Conservation (phyloP, 2,329 filamentous ascomycete species). For the Sporothrix euskadiensis region DNA sequence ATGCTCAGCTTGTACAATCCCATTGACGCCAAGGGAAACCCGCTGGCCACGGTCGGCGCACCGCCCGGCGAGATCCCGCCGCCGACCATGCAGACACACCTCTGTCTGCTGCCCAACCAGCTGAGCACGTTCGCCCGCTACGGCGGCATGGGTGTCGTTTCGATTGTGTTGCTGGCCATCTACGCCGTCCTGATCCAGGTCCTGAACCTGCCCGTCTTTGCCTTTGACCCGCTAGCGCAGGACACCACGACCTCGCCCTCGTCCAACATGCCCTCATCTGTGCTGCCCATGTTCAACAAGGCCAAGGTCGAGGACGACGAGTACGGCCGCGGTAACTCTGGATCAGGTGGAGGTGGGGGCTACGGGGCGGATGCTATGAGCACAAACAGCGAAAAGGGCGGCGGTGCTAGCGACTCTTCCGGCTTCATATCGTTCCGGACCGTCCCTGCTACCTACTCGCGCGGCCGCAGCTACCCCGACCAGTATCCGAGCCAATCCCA, state of each 20-base stretch:
- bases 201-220: slow-evolving; percentile 55
- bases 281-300: slow-evolving; percentile 57
- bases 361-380: slow-evolving; percentile 37
- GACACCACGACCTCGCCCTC: slow-evolving; percentile 2
- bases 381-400: slow-evolving; percentile 36
- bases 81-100: slow-evolving; percentile 77
- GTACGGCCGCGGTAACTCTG: slow-evolving; percentile 36
- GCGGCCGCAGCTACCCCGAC: slow-evolving; percentile 34
- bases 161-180: slow-evolving; percentile 51
- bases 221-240: slow-evolving; percentile 45
- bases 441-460: slow-evolving; percentile 33
- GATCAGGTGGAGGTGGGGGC: slow-evolving; percentile 42
- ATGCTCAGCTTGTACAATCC: slow-evolving; percentile 93
- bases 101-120: slow-evolving; percentile 89
- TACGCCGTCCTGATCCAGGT: slow-evolving; percentile 60
- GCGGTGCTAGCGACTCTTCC: slow-evolving; percentile 37
- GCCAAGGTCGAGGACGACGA: slow-evolving; percentile 55
- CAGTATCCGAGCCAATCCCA: slow-evolving; percentile 1
- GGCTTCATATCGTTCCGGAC: slow-evolving; percentile 36
- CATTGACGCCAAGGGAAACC: slow-evolving; percentile 61
- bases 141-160: slow-evolving; percentile 59
- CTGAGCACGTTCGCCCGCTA: slow-evolving; percentile 82
- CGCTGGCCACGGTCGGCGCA: slow-evolving; percentile 40
- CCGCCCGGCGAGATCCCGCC: background rate
- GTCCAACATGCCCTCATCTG: slow-evolving; percentile 9